phyloP scores from a whole-genome alignment of 768 basidiomycete genomes.

The Gymnopilus junonius region DNA sequence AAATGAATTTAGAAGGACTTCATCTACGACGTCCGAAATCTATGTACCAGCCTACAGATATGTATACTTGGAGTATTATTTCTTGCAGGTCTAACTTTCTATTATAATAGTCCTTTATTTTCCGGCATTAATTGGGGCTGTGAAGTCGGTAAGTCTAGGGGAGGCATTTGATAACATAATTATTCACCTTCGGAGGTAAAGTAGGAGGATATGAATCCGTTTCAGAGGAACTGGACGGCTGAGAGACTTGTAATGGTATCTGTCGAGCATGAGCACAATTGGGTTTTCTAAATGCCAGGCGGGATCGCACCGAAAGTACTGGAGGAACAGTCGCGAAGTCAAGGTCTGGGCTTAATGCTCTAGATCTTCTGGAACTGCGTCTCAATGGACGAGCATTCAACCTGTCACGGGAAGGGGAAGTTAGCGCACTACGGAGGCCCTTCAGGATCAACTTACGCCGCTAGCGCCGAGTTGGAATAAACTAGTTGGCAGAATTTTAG shows the following conservation, averaged over 20 bases:
- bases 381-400: conserved; percentile 16
- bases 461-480: conserved; percentile 18
- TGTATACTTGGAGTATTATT: too few relatives aligned
- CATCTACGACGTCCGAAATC: too few relatives aligned
- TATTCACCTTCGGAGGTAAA: not conserved
- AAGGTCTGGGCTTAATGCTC: conserved; percentile 7
- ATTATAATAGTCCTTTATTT: not conserved
- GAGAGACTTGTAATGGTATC: conserved; percentile 1
- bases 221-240: not conserved
- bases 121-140: not conserved
- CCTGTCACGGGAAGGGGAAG: not conserved
- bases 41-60: too few relatives aligned
- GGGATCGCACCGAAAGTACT: not conserved
- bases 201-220: conserved; percentile 3
- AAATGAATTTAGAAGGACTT: too few relatives aligned
- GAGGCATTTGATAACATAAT: not conserved
- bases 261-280: not conserved
- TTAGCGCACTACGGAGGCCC: too few relatives aligned
- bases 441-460: conserved; percentile 11
- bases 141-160: not conserved
- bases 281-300: not conserved
- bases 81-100: too few relatives aligned
- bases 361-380: not conserved
- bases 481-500: too few relatives aligned
- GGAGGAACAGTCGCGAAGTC: conserved; percentile 13